phyloP scores from a whole-genome alignment of 441 rosid genomes.

The Cnidoscolus chayamansa region DNA sequence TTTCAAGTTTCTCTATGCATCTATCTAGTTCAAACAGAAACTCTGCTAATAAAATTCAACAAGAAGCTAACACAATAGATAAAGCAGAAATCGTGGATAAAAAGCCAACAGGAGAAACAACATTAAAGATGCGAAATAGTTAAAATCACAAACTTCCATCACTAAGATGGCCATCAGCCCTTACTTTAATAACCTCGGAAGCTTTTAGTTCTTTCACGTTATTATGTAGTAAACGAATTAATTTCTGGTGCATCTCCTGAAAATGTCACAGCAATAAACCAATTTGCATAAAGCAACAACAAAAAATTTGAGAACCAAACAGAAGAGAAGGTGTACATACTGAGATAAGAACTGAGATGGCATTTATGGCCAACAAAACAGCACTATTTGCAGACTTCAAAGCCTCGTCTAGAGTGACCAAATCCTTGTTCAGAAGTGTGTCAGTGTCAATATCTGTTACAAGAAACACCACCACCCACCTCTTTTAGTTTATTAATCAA shows the following conservation, averaged over 20 bases:
- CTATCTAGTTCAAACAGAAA: conserved; percentile 14
- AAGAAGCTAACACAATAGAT: background rate
- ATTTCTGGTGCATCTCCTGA: conserved; percentile 58
- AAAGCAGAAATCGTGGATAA: background rate
- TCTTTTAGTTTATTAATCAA: conserved; percentile 22
- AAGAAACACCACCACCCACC: conserved; percentile 14
- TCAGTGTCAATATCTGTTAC: conserved; percentile 78
- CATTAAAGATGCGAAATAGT: background rate
- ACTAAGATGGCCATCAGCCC: conserved; percentile 21
- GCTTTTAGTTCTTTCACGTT: conserved; percentile 50
- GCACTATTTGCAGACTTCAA: conserved; percentile 78
- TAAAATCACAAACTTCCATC: conserved; percentile 16
- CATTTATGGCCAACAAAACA: conserved; percentile 67
- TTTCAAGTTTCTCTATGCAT: conserved; percentile 8
- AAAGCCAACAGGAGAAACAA: background rate
- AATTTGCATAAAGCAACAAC: conserved; percentile 9
- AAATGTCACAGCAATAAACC: conserved; percentile 26
- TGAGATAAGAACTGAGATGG: conserved; percentile 54
- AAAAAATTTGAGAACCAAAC: conserved; percentile 18
- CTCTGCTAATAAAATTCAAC: background rate
- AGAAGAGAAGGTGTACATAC: conserved; percentile 43
- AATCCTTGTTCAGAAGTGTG: conserved; percentile 68
- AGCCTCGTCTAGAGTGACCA: conserved; percentile 89
- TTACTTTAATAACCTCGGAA: conserved; percentile 58
- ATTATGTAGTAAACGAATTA: conserved; percentile 39